Conservation (phyloP, 805 yeast species). For the Yarrowia bubula region DNA sequence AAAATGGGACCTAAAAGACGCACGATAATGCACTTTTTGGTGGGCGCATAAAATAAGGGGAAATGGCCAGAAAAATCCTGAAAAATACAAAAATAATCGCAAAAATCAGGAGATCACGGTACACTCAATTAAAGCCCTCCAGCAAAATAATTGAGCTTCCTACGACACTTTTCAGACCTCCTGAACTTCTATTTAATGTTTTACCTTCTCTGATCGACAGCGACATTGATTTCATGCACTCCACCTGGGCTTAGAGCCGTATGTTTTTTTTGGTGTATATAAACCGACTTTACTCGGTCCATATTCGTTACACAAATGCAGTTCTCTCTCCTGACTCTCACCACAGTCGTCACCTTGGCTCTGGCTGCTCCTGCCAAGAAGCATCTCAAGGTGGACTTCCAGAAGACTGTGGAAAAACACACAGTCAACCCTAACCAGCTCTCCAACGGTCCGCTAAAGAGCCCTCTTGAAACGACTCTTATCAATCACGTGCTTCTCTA, state of each 20-base stretch:
- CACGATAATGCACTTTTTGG: not conserved
- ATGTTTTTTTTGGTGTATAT: no score
- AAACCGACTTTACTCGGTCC: no score
- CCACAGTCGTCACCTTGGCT: not conserved
- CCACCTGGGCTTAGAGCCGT: not conserved
- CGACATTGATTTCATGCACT: slow-evolving; percentile 5
- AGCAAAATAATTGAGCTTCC: no score
- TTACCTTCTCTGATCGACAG: no score
- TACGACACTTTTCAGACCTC: no score
- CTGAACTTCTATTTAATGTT: no score
- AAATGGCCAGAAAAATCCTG: not conserved
- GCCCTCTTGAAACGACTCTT: not conserved
- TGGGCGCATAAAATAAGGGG: not conserved
- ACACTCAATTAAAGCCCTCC: no score
- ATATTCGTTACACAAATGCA: not conserved
- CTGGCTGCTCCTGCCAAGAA: slow-evolving; percentile 9
- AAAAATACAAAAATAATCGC: not conserved
- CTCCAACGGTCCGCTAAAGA: not conserved
- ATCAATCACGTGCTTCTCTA: not conserved
- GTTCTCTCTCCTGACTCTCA: not conserved
- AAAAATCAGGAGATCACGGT: not conserved
- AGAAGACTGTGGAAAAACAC: not conserved
- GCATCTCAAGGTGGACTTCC: slow-evolving; percentile 1
- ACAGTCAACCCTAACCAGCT: not conserved
- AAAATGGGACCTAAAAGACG: not conserved